Conservation (phyloP, 352 stramenopile genomes). For the Thraustochytrium striatum region DNA sequence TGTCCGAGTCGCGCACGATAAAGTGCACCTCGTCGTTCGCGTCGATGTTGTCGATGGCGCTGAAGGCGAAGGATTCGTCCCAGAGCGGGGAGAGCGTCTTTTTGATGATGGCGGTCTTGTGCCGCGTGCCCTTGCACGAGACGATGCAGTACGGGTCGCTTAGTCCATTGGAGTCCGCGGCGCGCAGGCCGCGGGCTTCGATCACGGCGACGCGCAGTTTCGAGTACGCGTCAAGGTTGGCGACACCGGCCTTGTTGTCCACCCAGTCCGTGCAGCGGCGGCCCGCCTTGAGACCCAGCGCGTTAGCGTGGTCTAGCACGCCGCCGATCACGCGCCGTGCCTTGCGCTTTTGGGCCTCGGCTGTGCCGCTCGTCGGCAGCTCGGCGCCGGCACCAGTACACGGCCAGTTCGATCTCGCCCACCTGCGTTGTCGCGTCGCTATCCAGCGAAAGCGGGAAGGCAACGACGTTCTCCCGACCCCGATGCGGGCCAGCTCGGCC, state of each 20-base stretch:
- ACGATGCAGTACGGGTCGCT: constrained; percentile 70
- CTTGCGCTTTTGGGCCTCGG: too few relatives aligned
- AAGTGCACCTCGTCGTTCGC: constrained; percentile 63
- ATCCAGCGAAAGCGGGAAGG: neutral
- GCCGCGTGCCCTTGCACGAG: constrained; percentile 60
- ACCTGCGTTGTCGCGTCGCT: neutral
- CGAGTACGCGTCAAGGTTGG: neutral
- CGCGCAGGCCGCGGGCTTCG: constrained; percentile 60
- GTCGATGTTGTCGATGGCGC: constrained; percentile 57
- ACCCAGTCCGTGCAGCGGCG: neutral
- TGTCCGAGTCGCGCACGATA: constrained; percentile 65
- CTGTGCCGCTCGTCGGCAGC: too few relatives aligned
- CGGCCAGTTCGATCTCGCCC: neutral
- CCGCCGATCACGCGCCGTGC: too few relatives aligned
- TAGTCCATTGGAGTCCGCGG: constrained; percentile 63
- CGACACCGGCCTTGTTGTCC: constrained; percentile 17
- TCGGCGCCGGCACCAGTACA: neutral
- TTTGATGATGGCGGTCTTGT: constrained; percentile 63
- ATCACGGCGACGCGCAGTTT: constrained; percentile 61
- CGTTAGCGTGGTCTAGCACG: neutral
- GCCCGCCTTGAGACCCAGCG: neutral
- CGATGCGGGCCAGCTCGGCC: neutral
- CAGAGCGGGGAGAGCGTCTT: constrained; percentile 62
- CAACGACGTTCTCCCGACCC: neutral
- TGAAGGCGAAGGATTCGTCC: constrained; percentile 55